Conservation (phyloP, 257 asterid genomes). For the Primulina tabacum region DNA sequence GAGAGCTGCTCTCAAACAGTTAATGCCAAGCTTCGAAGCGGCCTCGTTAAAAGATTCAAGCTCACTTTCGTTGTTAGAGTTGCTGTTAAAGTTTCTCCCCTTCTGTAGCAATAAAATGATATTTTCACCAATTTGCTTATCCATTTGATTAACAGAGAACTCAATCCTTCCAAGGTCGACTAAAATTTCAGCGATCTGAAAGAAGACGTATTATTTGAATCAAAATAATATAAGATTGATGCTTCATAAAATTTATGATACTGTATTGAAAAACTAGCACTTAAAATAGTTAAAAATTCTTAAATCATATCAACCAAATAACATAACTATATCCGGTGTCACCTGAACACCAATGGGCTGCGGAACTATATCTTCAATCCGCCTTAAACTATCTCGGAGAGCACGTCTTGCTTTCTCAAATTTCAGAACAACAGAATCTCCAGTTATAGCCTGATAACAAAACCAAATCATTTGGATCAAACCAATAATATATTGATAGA, state of each 20-base stretch:
- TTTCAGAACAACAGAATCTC: constrained; percentile 84
- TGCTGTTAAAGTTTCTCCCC: constrained; percentile 69
- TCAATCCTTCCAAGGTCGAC: constrained; percentile 65
- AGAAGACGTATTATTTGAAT: constrained; percentile 24
- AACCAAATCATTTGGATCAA: constrained; percentile 1
- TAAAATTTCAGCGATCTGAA: constrained; percentile 76
- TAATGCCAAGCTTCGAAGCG: constrained; percentile 76
- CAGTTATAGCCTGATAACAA: constrained; percentile 77
- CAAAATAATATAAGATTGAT: constrained; percentile 22
- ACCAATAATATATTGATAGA: background rate
- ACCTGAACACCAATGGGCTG: constrained; percentile 91
- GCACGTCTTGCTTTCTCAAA: constrained; percentile 93
- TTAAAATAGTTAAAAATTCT: background rate
- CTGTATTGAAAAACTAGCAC: background rate
- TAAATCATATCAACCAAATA: too few relatives aligned
- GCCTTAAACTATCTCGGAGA: constrained; percentile 74
- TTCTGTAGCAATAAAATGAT: constrained; percentile 86
- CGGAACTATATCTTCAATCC: constrained; percentile 93
- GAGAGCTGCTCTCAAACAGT: constrained; percentile 91
- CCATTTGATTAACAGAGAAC: constrained; percentile 73
- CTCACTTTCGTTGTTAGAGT: constrained; percentile 61
- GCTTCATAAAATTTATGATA: constrained; percentile 4
- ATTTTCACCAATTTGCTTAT: constrained; percentile 85
- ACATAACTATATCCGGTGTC: background rate
- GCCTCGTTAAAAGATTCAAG: constrained; percentile 92